A percentile compares a stretch with the other conserved stretches of the same genome.
These are phyloP conservation scores for Aeminium ludgeri DNA, from an alignment of 495 filamentous ascomycete species.

Conservation along the genomic window DNA sequence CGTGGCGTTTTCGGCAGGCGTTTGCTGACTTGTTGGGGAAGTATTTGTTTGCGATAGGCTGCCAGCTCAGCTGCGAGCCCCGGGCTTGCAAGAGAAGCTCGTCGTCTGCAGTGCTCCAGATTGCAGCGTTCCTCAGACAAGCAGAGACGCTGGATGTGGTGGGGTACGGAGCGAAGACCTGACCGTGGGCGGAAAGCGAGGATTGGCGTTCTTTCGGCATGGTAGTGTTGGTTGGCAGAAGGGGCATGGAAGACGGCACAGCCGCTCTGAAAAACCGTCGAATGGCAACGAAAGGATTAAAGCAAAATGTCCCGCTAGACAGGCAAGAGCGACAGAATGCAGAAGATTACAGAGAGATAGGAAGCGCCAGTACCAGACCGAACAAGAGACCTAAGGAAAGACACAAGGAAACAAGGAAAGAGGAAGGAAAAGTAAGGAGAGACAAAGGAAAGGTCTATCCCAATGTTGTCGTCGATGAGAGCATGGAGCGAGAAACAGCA, in stretches of 20 bases:
- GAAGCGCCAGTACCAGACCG: conserved; percentile 12
- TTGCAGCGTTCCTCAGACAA: conserved; percentile 13
- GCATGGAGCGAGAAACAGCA: too few relatives aligned
- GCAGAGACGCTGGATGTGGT: conserved; percentile 6
- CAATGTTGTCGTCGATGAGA: too few relatives aligned
- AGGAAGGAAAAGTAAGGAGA: conserved; percentile 3
- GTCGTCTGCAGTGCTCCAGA: conserved; percentile 50
- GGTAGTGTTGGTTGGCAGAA: conserved; percentile 1
- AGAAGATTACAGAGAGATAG: neutral
- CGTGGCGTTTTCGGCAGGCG: conserved; percentile 63
- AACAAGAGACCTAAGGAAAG: conserved; percentile 7
- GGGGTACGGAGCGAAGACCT: conserved; percentile 5
- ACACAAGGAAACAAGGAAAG: conserved; percentile 14
- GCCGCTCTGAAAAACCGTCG: neutral
- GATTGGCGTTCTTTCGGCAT: conserved; percentile 16
- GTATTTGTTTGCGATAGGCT: conserved; percentile 46
- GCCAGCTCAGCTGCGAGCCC: conserved; percentile 52
- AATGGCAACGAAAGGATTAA: neutral
- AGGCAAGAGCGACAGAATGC: neutral
- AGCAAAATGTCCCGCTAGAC: neutral
- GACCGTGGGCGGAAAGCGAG: neutral
- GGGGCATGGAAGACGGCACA: conserved; percentile 4
- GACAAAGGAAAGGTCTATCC: too few relatives aligned
- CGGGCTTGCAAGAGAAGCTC: conserved; percentile 43
- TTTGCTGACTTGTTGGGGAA: conserved; percentile 61